Percentiles rank a stretch among this genome's conserved stretches.
phyloP scores from a whole-genome alignment of 2,329 filamentous ascomycete species.

The Blastomyces percursus region DNA sequence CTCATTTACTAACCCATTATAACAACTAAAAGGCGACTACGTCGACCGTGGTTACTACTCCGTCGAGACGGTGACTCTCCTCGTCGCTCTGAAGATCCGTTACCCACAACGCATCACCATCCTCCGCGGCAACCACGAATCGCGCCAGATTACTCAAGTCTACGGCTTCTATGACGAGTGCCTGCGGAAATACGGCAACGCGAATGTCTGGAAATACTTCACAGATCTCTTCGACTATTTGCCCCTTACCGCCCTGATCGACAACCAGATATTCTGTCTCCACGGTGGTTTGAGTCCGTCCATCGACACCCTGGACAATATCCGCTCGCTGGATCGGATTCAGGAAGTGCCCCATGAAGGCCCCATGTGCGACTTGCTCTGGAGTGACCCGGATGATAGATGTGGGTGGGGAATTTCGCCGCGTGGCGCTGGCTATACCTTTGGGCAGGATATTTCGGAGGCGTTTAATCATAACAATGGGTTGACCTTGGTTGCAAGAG shows the following conservation, averaged over 20 bases:
- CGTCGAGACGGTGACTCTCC: conserved; percentile 91
- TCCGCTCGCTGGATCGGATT: conserved; percentile 85
- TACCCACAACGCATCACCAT: conserved; percentile 98
- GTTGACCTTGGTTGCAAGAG: conserved; percentile 85
- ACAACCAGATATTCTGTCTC: conserved; percentile 98
- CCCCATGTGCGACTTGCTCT: conserved; percentile 94
- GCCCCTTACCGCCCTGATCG: conserved; percentile 89
- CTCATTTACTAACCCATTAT: conserved; percentile 16
- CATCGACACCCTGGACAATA: conserved; percentile 92
- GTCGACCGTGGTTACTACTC: conserved; percentile 99
- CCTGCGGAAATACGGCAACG: conserved; percentile 96
- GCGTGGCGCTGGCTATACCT: conserved; percentile 87
- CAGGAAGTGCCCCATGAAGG: conserved; percentile 98
- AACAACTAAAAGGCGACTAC: conserved; percentile 64
- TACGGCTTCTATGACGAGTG: conserved; percentile 99
- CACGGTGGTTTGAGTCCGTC: conserved; percentile 95
- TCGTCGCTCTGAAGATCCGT: conserved; percentile 94
- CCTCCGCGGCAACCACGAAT: conserved; percentile 97
- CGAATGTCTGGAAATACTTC: conserved; percentile 99
- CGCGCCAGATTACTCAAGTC: conserved; percentile 95
- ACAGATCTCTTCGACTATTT: conserved; percentile 99
- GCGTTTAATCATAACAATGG: conserved; percentile 99
- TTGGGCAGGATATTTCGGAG: conserved; percentile 94
- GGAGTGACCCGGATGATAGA: conserved; percentile 95
- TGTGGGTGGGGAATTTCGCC: conserved; percentile 95